Evolutionary conservation across 177 flowering plant genomes (phyloP), one percentile per base, ranked within the genome.

Genomic region (Vitis hybrid): DNA sequence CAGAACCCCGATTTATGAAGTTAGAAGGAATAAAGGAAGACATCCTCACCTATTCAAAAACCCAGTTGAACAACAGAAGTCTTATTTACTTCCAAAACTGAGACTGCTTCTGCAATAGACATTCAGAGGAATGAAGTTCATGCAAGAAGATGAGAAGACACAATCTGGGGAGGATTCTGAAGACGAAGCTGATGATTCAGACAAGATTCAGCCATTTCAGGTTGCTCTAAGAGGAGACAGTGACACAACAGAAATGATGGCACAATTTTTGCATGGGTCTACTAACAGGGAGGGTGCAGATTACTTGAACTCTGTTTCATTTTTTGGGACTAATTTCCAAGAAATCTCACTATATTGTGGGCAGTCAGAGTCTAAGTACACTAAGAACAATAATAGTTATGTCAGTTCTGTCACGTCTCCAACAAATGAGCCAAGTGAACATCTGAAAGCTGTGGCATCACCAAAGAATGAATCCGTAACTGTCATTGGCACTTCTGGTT

Each of bases 41-140:
- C 84, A 74, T 60, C 64, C 88, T 49, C 77, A 70, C 35, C 3
- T 78, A 15, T 79, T 85, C 51, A 74, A 85, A 62, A 81, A 48
- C 54, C 55, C 69, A 21, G 60, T 70, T 32, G 87, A 84, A 63
- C 69, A 73, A 48, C 89, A 67, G 55, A 90, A 77, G 75, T 95
- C 97, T 55, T 27, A 27, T 0, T 27, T 27, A 27, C 30, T 27
- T 27, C 30, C 30, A 27, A 27, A 27, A 27, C 30, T 27, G 30
- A 27, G 30, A 27, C 30, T 27, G 30, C 30, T 27, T 27, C 30
- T 27, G 30, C 30, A 27, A 27, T 27, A 27, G 30, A 27, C 30
- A 27, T 27, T 27, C 30, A 27, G 30, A 27, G 30, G 30, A 27
- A 27, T 27, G 30, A 27, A 27, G 30, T 27, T 27, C 30, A 27